phyloP scores from a whole-genome alignment of 2,329 filamentous ascomycete genomes.

The Arthrobotrys conoides region DNA sequence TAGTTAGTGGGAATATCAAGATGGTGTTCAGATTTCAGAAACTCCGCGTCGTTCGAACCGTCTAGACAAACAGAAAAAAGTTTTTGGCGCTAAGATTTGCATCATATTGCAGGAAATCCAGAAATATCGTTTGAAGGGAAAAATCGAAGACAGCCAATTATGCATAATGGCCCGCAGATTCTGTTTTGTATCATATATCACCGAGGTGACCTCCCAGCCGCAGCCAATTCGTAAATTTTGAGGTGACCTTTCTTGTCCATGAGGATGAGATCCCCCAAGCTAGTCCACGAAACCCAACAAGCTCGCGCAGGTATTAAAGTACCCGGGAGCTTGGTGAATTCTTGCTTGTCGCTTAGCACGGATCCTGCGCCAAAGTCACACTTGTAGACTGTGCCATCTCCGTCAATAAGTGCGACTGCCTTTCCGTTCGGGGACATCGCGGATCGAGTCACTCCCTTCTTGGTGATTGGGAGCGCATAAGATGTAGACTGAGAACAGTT shows the following conservation, averaged over 20 bases:
- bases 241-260: slow-evolving; percentile 57
- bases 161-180: neutral
- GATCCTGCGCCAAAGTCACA: slow-evolving; percentile 52
- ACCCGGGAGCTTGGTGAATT: slow-evolving; percentile 57
- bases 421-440: slow-evolving; percentile 55
- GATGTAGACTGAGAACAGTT: slow-evolving; percentile 49
- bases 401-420: slow-evolving; percentile 49
- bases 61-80: slow-evolving; percentile 13
- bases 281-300: slow-evolving; percentile 59
- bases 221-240: slow-evolving; percentile 37
- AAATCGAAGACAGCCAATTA: neutral
- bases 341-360: slow-evolving; percentile 54
- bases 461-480: slow-evolving; percentile 55
- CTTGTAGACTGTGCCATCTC: slow-evolving; percentile 51
- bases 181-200: slow-evolving; percentile 30
- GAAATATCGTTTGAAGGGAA: neutral
- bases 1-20: neutral
- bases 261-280: slow-evolving; percentile 44
- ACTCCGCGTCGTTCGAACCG: neutral
- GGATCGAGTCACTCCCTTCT: slow-evolving; percentile 52
- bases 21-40: slow-evolving; percentile 39
- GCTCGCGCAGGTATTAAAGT: slow-evolving; percentile 55
- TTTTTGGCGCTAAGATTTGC: slow-evolving; percentile 37
- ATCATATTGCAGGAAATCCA: slow-evolving; percentile 36
- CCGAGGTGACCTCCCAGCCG: slow-evolving; percentile 35